Evolutionary conservation across 1,284 basidiomycete species (phyloP).

Genomic region (Chondrostereum purpureum): DNA sequence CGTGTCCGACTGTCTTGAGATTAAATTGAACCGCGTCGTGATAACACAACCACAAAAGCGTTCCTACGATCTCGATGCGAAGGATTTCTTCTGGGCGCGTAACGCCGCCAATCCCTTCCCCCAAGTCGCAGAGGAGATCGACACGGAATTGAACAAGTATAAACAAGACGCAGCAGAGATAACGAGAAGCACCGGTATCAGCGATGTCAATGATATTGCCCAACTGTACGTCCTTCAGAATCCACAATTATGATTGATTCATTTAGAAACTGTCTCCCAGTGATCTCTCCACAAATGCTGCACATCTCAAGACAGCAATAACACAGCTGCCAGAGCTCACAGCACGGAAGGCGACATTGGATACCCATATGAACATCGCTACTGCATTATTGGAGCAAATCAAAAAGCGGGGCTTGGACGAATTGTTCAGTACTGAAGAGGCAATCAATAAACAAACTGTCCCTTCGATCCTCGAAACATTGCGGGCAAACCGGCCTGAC

Average conservation of each 20-base stretch:
- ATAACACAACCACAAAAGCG: constrained; percentile 73
- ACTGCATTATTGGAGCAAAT: constrained; percentile 94
- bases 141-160: constrained; percentile 88
- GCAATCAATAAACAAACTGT: constrained; percentile 78
- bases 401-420: constrained; percentile 92
- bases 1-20: constrained; percentile 94
- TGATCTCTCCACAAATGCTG: constrained; percentile 91
- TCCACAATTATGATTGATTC: not conserved
- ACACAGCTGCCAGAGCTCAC: constrained; percentile 98
- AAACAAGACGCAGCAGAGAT: constrained; percentile 97
- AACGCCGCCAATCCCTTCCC: constrained; percentile 97
- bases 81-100: constrained; percentile 99
- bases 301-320: constrained; percentile 95
- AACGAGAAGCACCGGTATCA: constrained; percentile 93
- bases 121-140: constrained; percentile 97
- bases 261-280: constrained; percentile 33
- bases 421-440: constrained; percentile 96
- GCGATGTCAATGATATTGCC: constrained; percentile 91
- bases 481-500: constrained; percentile 63
- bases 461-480: constrained; percentile 74
- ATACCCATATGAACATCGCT: constrained; percentile 99
- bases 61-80: constrained; percentile 93
- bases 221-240: constrained; percentile 61
- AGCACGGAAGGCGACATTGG: constrained; percentile 91
- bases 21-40: constrained; percentile 94